A percentile compares a stretch with the other conserved stretches of the same genome.
These are phyloP conservation scores for Serendipita sp. DNA, from an alignment of 1,284 basidiomycete species.

Conservation along the genomic window DNA sequence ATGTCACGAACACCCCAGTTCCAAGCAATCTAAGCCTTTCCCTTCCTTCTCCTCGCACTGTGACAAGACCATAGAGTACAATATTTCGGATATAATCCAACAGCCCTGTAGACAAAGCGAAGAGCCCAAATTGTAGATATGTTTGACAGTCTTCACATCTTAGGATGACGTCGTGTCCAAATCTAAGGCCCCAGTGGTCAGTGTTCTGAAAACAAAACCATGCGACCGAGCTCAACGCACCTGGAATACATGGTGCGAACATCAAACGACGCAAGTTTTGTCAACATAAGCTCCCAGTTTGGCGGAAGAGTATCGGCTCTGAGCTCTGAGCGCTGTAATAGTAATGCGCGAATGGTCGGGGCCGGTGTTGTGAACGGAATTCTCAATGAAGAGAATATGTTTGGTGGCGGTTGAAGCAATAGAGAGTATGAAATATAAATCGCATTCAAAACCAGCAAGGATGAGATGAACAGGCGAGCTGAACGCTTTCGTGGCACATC, in stretches of 20 bases:
- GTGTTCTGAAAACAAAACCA: background rate
- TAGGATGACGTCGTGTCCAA: conserved; percentile 47
- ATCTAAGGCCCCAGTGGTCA: conserved; percentile 25
- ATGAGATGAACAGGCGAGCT: background rate
- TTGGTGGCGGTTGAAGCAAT: conserved; percentile 38
- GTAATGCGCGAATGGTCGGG: conserved; percentile 33
- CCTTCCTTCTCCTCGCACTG: conserved; percentile 24
- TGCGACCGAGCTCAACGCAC: conserved; percentile 23
- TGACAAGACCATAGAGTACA: conserved; percentile 38
- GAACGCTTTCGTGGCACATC: background rate
- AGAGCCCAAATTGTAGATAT: conserved; percentile 42
- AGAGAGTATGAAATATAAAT: conserved; percentile 37
- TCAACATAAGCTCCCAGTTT: conserved; percentile 37
- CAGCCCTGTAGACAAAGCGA: conserved; percentile 37
- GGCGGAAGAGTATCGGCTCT: conserved; percentile 26
- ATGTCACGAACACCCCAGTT: conserved; percentile 33
- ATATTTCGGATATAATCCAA: conserved; percentile 45
- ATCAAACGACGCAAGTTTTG: conserved; percentile 42
- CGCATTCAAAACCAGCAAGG: conserved; percentile 23
- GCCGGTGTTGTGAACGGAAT: conserved; percentile 41
- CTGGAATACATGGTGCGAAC: conserved; percentile 43
- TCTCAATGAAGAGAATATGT: conserved; percentile 41
- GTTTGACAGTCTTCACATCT: conserved; percentile 48
- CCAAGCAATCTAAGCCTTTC: conserved; percentile 36
- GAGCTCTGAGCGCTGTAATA: conserved; percentile 25